These are phyloP conservation scores for Hibiscus tridactylites DNA, from an alignment of 345 rosid species.

Conservation along the genomic window DNA sequence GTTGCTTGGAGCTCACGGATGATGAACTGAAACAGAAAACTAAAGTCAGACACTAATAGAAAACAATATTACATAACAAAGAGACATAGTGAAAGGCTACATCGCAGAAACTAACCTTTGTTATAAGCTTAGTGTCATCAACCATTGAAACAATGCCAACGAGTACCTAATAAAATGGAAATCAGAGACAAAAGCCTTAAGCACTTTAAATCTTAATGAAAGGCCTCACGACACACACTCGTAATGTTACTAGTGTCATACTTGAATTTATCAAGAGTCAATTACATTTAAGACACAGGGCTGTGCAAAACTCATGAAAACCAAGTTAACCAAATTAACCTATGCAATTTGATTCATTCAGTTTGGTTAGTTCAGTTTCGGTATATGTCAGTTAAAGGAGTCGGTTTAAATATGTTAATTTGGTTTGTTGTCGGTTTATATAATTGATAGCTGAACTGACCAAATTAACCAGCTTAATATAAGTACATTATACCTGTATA, in stretches of 20 bases:
- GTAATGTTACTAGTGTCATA: neutral
- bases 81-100: constrained; percentile 3
- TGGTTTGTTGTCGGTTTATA: neutral
- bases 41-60: constrained; percentile 12
- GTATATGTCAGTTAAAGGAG: neutral
- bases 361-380: neutral
- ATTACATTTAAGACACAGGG: neutral
- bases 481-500: neutral
- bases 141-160: constrained; percentile 55
- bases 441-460: neutral
- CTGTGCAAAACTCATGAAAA: neutral
- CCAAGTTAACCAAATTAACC: neutral
- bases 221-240: neutral
- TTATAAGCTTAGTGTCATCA: constrained; percentile 89
- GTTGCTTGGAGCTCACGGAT: constrained; percentile 59
- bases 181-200: constrained; percentile 1
- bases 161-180: constrained; percentile 54
- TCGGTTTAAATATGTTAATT: neutral
- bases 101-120: constrained; percentile 45
- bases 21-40: constrained; percentile 45
- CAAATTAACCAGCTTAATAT: neutral
- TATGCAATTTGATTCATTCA: neutral
- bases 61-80: constrained; percentile 3
- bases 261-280: neutral
- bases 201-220: neutral